Conservation (phyloP, 2,329 filamentous ascomycete species). For the Neonectria neomacrospora region DNA sequence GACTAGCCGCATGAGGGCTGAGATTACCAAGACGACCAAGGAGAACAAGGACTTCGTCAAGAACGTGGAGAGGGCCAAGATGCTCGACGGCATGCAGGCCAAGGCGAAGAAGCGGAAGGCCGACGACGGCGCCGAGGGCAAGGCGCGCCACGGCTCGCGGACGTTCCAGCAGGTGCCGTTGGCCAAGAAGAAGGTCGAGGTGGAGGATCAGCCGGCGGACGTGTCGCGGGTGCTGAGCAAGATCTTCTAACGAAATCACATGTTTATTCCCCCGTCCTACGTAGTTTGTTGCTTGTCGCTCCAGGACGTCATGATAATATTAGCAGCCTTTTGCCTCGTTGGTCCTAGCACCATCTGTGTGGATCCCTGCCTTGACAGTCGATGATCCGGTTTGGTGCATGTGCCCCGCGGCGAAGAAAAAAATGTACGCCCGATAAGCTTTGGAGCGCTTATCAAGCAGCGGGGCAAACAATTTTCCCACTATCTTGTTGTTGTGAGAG, state of each 20-base stretch:
- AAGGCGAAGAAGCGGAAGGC: slow-evolving; percentile 55
- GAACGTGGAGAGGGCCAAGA: slow-evolving; percentile 83
- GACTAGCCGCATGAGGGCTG: slow-evolving; percentile 78
- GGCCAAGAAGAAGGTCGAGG: slow-evolving; percentile 60
- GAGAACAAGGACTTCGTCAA: slow-evolving; percentile 86
- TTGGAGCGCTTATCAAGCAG: slow-evolving; percentile 51
- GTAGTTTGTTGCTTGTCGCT: slow-evolving; percentile 1
- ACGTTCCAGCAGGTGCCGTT: slow-evolving; percentile 76
- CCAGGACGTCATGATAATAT: slow-evolving; percentile 14
- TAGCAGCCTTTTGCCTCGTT: slow-evolving; percentile 4
- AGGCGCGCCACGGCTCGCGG: slow-evolving; percentile 42
- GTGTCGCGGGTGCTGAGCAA: slow-evolving; percentile 71
- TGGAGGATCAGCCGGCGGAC: slow-evolving; percentile 62
- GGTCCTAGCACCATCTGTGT: slow-evolving; percentile 25
- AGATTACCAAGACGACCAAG: slow-evolving; percentile 78
- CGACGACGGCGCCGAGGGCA: slow-evolving; percentile 39
- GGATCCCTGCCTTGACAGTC: slow-evolving; percentile 25
- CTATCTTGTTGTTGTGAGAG: slow-evolving; percentile 33
- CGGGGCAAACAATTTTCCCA: slow-evolving; percentile 52
- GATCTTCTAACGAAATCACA: slow-evolving; percentile 62
- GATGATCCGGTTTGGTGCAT: slow-evolving; percentile 28
- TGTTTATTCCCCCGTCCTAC: slow-evolving; percentile 12
- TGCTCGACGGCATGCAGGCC: slow-evolving; percentile 78
- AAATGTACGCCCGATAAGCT: slow-evolving; percentile 44
- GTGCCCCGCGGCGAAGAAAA: slow-evolving; percentile 43